Percentiles rank a stretch among this genome's conserved stretches.
phyloP scores from a whole-genome alignment of 352 stramenopile species.

The Phytophthora pini region DNA sequence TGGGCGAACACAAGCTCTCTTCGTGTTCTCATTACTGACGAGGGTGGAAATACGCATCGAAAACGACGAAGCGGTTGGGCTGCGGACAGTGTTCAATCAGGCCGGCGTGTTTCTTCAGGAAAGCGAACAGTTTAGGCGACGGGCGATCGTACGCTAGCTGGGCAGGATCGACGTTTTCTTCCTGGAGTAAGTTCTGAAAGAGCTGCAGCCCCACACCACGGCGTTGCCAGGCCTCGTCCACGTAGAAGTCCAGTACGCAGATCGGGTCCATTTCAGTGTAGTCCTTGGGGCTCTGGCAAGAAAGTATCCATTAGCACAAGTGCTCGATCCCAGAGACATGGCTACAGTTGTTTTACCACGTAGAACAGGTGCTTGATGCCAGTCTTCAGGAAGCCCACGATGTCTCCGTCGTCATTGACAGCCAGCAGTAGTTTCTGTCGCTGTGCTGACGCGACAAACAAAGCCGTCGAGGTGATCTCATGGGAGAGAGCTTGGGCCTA shows the following conservation, averaged over 20 bases:
- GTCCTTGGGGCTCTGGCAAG: conserved; percentile 52
- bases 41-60: conserved; percentile 69
- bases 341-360: conserved; percentile 41
- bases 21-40: conserved; percentile 18
- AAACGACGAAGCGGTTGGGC: conserved; percentile 89
- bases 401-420: conserved; percentile 16
- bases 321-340: neutral
- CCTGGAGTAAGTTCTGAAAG: conserved; percentile 67
- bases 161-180: conserved; percentile 27
- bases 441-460: conserved; percentile 50
- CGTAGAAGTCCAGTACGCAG: conserved; percentile 86
- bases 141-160: conserved; percentile 81
- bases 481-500: conserved; percentile 68
- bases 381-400: conserved; percentile 70
- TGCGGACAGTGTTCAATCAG: conserved; percentile 63
- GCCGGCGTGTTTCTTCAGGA: conserved; percentile 72
- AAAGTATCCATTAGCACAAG: conserved; percentile 3
- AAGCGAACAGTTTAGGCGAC: conserved; percentile 82
- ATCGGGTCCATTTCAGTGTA: conserved; percentile 79
- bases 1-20: neutral
- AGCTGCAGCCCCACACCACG: conserved; percentile 61
- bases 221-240: conserved; percentile 62
- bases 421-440: conserved; percentile 55
- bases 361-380: conserved; percentile 83
- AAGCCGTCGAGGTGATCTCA: conserved; percentile 63